Evolutionary conservation across 495 filamentous ascomycete genomes (phyloP).

Genomic region (Entonaema liquescens): DNA sequence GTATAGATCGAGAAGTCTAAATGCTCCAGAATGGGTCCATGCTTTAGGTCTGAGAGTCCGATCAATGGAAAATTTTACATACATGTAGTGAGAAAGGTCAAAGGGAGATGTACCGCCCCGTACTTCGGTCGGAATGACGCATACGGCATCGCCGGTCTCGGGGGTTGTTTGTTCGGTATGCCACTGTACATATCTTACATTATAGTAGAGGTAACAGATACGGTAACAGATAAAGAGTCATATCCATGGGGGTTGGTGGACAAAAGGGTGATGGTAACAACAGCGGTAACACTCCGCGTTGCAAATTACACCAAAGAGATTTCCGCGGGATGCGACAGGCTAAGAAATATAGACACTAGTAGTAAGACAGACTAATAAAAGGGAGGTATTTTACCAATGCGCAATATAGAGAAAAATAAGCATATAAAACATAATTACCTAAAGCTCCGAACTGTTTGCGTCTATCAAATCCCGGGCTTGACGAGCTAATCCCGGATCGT

Average conservation of each 20-base stretch:
- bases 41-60: slow-evolving; percentile 9
- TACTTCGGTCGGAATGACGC: slow-evolving; percentile 33
- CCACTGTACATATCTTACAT: slow-evolving; percentile 10
- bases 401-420: not conserved
- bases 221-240: not conserved
- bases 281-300: not conserved
- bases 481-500: slow-evolving; percentile 2
- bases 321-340: slow-evolving; percentile 20
- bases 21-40: not conserved
- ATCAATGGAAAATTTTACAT: slow-evolving; percentile 31
- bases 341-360: not conserved
- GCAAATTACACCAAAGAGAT: not conserved
- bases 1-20: slow-evolving; percentile 19
- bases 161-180: slow-evolving; percentile 6
- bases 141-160: slow-evolving; percentile 40
- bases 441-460: not conserved
- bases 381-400: not conserved
- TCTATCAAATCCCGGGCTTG: slow-evolving; percentile 5
- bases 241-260: not conserved
- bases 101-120: slow-evolving; percentile 17
- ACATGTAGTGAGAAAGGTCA: not conserved
- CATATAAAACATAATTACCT: not conserved
- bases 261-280: not conserved
- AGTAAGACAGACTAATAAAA: not conserved
- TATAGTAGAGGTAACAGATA: not conserved